A percentile compares a stretch with the other conserved stretches of the same genome.
Evolutionary conservation across 192 early-diverging fungal genomes (phyloP).

Genomic region (Backusella westeae): DNA sequence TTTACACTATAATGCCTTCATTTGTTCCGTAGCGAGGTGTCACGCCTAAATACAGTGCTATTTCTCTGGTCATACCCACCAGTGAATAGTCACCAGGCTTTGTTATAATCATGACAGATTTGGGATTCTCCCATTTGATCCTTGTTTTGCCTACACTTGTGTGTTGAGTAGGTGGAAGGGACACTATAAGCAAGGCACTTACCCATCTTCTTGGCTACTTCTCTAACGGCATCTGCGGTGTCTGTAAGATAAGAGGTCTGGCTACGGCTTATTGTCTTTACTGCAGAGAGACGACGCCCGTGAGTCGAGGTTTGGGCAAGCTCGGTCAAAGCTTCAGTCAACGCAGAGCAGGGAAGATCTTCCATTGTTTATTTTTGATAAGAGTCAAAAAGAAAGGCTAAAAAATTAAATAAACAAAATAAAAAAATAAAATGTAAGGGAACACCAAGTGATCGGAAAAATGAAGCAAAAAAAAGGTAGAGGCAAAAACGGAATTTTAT

Average conservation of each 20-base stretch:
- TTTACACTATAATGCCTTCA: constrained; percentile 41
- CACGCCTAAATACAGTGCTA: constrained; percentile 64
- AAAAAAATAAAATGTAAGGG: background rate
- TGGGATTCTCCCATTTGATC: constrained; percentile 33
- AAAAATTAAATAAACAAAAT: background rate
- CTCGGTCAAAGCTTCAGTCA: background rate
- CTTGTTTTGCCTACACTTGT: constrained; percentile 14
- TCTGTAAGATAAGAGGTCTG: constrained; percentile 2
- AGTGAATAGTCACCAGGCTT: constrained; percentile 70
- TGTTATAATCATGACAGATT: constrained; percentile 69
- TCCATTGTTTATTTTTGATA: background rate
- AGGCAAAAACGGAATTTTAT: background rate
- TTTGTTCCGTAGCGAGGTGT: constrained; percentile 39
- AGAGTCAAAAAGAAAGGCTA: background rate
- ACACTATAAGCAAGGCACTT: background rate
- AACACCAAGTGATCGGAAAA: background rate
- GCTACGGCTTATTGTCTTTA: background rate
- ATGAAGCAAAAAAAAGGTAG: background rate
- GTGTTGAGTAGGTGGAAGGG: background rate
- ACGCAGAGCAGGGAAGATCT: background rate
- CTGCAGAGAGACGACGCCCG: background rate
- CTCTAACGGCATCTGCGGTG: constrained; percentile 16
- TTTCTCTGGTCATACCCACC: constrained; percentile 63
- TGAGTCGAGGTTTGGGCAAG: background rate
- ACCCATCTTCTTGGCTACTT: constrained; percentile 19